Evolutionary conservation across 2,329 filamentous ascomycete species (phyloP), one percentile per base, ranked within the genome.

Genomic region (Biscogniauxia marginata): DNA sequence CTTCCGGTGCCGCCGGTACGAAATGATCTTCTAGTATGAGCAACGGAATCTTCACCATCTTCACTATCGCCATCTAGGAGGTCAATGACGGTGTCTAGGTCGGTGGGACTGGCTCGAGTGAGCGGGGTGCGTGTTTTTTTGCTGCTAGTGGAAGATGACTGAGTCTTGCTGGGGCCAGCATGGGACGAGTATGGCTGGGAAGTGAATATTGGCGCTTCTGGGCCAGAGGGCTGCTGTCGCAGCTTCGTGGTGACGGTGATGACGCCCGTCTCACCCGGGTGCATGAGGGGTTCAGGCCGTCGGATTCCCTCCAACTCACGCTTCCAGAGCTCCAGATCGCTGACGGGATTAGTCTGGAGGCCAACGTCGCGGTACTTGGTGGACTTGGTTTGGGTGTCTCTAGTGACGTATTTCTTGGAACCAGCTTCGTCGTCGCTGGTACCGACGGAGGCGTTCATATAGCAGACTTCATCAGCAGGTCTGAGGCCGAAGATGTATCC

Each of bases 301-400:
- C 58, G 58, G 13, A 58, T 56, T 16, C 39, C 48, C 46, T 56
- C 53, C 5, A 61, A 23, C 13, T 58, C 58, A 9, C 53, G 52
- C 22, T 46, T 21, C 58, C 58, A 61, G 24, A 58, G 46, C 47
- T 54, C 47, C 11, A 7, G 16, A 16, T 58, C 22, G 39, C 49
- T 44, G 25, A 52, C 1, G 18, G 7, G 5, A 30, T 16, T n/a
- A 9, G 34, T n/a, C 30, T 39, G 30, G 30, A 7, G 9, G 9
- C 11, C 30, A 4, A 3, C 8, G 8, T 11, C 16, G 30, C 3
- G 9, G 11, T 34, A 34, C 8, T 8, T 13, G 4, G 8, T 8
- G 11, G 30, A 34, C 30, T 34, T 7, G 8, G 30, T 7, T 11
- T 34, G 30, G 11, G 30, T 34, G 30, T 11, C 16, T 6, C 2